These are phyloP conservation scores for Apophysomyces sp. DNA, from an alignment of 371 early-diverging fungal species.

Conservation along the genomic window DNA sequence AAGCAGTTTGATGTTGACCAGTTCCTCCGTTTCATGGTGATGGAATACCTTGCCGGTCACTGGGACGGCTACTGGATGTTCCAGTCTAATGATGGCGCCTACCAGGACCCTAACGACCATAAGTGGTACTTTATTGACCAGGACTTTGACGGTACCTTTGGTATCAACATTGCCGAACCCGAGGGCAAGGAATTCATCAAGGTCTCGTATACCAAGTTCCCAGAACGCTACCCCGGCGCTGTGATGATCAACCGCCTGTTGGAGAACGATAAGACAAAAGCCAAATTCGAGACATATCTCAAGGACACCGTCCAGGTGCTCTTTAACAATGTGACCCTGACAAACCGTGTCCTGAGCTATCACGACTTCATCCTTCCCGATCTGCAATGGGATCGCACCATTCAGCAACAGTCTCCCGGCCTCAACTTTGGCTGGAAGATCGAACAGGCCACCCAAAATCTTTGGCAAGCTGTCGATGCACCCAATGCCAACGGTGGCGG, in stretches of 20 bases:
- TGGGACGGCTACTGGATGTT: slow-evolving; percentile 64
- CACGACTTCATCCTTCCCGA: slow-evolving; percentile 53
- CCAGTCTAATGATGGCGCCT: slow-evolving; percentile 58
- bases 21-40: slow-evolving; percentile 59
- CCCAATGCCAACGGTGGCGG: slow-evolving; percentile 33
- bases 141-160: slow-evolving; percentile 62
- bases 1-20: slow-evolving; percentile 41
- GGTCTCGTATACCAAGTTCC: slow-evolving; percentile 38
- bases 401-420: slow-evolving; percentile 56
- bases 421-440: slow-evolving; percentile 53
- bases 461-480: slow-evolving; percentile 35
- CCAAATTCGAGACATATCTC: slow-evolving; percentile 47
- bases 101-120: slow-evolving; percentile 46
- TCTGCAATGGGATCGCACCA: slow-evolving; percentile 54
- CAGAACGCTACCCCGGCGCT: slow-evolving; percentile 32
- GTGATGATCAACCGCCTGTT: slow-evolving; percentile 54
- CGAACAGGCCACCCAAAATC: slow-evolving; percentile 38
- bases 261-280: slow-evolving; percentile 32
- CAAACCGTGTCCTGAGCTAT: slow-evolving; percentile 41
- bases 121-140: slow-evolving; percentile 49
- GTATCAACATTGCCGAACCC: slow-evolving; percentile 45
- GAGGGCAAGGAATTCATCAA: slow-evolving; percentile 24
- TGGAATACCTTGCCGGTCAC: slow-evolving; percentile 53
- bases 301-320: slow-evolving; percentile 36
- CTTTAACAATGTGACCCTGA: slow-evolving; percentile 51